Evolutionary conservation across 768 basidiomycete species (phyloP).

Genomic region (Serendipita indica): DNA sequence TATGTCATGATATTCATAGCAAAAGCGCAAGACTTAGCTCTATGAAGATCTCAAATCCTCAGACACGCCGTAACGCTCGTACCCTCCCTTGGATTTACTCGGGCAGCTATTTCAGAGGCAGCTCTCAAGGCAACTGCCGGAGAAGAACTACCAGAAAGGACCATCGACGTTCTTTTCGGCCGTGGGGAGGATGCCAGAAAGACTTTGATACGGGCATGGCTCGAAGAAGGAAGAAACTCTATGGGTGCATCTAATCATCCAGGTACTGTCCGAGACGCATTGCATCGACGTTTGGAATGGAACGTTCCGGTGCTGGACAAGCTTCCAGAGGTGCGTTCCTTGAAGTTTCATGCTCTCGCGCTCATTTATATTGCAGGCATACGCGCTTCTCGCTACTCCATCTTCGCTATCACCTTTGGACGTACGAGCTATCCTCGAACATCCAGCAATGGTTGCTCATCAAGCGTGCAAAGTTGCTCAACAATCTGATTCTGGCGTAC

Average conservation of each 20-base stretch:
- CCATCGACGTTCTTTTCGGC: slow-evolving; percentile 63
- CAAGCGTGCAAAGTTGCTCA: slow-evolving; percentile 48
- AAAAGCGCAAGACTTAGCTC: neutral
- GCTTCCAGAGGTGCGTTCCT: slow-evolving; percentile 53
- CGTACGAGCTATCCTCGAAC: slow-evolving; percentile 42
- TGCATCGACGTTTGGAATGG: slow-evolving; percentile 41
- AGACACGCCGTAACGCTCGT: slow-evolving; percentile 49
- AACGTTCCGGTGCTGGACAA: slow-evolving; percentile 53
- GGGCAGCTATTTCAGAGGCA: slow-evolving; percentile 26
- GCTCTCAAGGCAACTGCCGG: neutral
- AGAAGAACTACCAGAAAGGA: slow-evolving; percentile 50
- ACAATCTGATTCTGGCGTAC: slow-evolving; percentile 44
- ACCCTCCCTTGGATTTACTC: slow-evolving; percentile 35
- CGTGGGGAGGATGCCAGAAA: slow-evolving; percentile 47
- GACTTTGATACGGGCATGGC: slow-evolving; percentile 56
- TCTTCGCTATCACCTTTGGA: slow-evolving; percentile 39
- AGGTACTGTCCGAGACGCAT: slow-evolving; percentile 32
- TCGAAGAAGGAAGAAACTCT: slow-evolving; percentile 43
- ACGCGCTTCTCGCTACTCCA: slow-evolving; percentile 49
- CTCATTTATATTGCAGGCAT: slow-evolving; percentile 36
- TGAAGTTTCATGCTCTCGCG: neutral
- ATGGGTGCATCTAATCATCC: slow-evolving; percentile 28
- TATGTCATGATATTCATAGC: neutral
- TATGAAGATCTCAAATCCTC: neutral
- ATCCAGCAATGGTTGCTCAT: slow-evolving; percentile 48